Evolutionary conservation across 2,329 filamentous ascomycete genomes (phyloP), one percentile per base, ranked within the genome.

Genomic region (Colletotrichum orchidophilum): DNA sequence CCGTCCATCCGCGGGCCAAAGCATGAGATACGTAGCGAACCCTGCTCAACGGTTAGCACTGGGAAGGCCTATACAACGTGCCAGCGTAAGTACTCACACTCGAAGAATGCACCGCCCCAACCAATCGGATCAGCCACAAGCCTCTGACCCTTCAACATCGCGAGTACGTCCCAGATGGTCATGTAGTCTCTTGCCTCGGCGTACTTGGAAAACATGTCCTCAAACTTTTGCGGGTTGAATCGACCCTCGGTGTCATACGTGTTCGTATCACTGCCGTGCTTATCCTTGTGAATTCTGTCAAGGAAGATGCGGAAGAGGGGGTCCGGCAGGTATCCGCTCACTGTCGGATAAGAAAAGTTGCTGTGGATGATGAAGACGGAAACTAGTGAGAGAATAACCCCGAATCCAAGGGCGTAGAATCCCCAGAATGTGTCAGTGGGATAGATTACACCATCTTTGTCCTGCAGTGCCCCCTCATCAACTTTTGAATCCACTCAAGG

Each of bases 1-100:
- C 61, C 81, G 80, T 0, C 88, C 88, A 75, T 91, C 87, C 50
- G 84, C 82, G 0, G 88, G 87, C 85, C 75, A 77, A 1, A 89
- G 78, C 54, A 91, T 79, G 18, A 89, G 74, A 67, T 86, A 88
- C 0, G 85, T 85, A 0, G 72, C 66, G 18, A 74, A 11, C 74
- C 76, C 76, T 77, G 21, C 39, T 2, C 61, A 2, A 2, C 6
- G 5, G 27, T 72, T n/a, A 21, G 74, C 42, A 2, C 33, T 31
- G n/a, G 1, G n/a, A 11, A 2, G 3, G 13, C 15, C 21, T 3
- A 26, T 42, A 9, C 7, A 8, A 46, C 18, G 39, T 46, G 18
- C 39, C 39, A 21, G n/a, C 2, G 42, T n/a, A 59, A 67, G 72
- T 73, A 76, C 76, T 35, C n/a, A 78, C 76, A 75, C 55, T 77